phyloP scores from a whole-genome alignment of 1,284 basidiomycete species.

The Bondarzewia mesenterica region DNA sequence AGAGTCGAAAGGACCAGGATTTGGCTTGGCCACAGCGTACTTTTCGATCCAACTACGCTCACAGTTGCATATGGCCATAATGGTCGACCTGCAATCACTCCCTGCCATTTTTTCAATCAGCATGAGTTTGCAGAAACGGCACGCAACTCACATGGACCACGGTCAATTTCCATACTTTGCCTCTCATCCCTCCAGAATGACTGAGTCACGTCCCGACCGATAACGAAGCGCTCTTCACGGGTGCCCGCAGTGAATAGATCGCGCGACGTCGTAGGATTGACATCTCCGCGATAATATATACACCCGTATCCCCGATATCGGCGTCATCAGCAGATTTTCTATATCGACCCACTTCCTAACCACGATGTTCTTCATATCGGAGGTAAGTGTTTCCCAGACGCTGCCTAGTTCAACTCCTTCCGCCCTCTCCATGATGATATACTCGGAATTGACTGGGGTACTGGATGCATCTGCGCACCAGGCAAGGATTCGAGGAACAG shows the following conservation, averaged over 20 bases:
- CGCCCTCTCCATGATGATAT: not conserved
- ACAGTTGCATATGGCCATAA: not conserved
- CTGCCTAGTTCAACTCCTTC: not conserved
- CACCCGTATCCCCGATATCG: not conserved
- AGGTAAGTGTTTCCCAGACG: not conserved
- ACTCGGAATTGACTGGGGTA: not conserved
- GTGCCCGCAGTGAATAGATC: not conserved
- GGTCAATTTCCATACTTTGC: not conserved
- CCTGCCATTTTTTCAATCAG: not conserved
- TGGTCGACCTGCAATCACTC: not conserved
- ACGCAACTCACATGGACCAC: not conserved
- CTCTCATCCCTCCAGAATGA: not conserved
- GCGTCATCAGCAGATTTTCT: not conserved
- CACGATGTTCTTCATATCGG: not conserved
- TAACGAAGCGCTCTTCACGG: not conserved
- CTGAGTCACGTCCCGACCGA: not conserved
- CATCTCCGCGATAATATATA: not conserved
- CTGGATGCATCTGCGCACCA: not conserved
- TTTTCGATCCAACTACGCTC: not conserved
- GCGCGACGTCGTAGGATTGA: not conserved
- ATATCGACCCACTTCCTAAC: not conserved
- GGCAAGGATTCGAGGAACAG: not conserved
- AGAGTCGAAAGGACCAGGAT: not conserved
- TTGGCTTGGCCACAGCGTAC: not conserved
- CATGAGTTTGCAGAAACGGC: not conserved